Evolutionary conservation across 176 grass and related monocot species (phyloP).

Genomic region (Rhynchospora tenuis): DNA sequence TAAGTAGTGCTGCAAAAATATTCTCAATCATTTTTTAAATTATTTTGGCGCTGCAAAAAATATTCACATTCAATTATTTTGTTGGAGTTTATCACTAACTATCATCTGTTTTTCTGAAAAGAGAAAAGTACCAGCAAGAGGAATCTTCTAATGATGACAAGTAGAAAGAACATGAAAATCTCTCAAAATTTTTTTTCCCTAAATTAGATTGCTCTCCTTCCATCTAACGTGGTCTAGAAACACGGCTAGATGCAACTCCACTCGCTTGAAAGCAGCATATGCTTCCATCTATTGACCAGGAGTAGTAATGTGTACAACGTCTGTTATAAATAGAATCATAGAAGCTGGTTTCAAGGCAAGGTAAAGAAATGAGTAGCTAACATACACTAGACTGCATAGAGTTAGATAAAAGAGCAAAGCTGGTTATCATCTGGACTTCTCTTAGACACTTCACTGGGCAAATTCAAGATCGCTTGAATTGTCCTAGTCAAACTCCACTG

Average conservation of each 20-base stretch:
- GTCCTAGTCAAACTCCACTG: too few relatives aligned
- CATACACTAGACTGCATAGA: not conserved
- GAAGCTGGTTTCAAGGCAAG: not conserved
- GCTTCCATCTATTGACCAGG: not conserved
- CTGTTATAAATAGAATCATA: not conserved
- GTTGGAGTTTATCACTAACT: not conserved
- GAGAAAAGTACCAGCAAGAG: not conserved
- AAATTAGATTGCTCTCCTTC: not conserved
- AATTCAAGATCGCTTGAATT: too few relatives aligned
- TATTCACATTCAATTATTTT: not conserved
- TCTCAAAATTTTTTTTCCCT: not conserved
- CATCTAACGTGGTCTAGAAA: slow-evolving; percentile 1
- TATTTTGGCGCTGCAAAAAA: not conserved
- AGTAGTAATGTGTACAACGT: not conserved
- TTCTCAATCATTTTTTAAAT: too few relatives aligned
- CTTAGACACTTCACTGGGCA: not conserved
- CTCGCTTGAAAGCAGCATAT: not conserved
- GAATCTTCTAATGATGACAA: not conserved
- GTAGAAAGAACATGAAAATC: not conserved
- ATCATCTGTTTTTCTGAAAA: not conserved
- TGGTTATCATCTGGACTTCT: slow-evolving; percentile 26
- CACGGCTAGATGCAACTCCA: not conserved
- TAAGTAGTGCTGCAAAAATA: not conserved
- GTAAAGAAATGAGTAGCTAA: not conserved
- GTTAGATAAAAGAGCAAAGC: not conserved